Conservation (phyloP, 768 basidiomycete species). For the Pleurotus pulmonarius region DNA sequence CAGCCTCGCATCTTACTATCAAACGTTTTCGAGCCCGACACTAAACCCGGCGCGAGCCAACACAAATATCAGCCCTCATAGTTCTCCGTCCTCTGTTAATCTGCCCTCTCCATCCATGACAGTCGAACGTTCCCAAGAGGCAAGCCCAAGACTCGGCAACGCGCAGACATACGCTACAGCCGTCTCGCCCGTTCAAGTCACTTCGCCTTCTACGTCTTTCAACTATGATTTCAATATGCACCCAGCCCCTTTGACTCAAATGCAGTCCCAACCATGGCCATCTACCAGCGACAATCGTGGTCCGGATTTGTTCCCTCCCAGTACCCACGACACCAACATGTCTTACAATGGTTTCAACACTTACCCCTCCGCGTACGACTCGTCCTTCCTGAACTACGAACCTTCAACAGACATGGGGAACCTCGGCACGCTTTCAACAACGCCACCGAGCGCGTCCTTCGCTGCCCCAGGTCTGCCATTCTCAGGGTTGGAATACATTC, state of each 20-base stretch:
- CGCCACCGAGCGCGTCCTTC: constrained; percentile 62
- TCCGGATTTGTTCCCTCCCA: constrained; percentile 41
- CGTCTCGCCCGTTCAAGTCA: constrained; percentile 47
- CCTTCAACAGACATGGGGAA: constrained; percentile 33
- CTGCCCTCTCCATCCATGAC: constrained; percentile 67
- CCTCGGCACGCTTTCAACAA: constrained; percentile 45
- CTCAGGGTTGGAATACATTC: constrained; percentile 78
- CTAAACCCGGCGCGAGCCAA: constrained; percentile 30
- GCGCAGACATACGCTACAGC: constrained; percentile 41
- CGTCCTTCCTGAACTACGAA: constrained; percentile 35
- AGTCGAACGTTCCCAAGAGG: constrained; percentile 47
- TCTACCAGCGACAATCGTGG: constrained; percentile 27
- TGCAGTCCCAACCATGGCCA: constrained; percentile 23
- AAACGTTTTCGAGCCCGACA: constrained; percentile 54
- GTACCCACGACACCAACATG: constrained; percentile 33
- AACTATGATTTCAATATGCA: constrained; percentile 53
- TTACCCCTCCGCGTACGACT: constrained; percentile 37
- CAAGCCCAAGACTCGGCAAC: constrained; percentile 50
- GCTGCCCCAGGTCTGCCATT: constrained; percentile 77
- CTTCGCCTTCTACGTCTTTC: constrained; percentile 54
- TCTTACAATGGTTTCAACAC: constrained; percentile 44
- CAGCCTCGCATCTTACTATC: constrained; percentile 40
- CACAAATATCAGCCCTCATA: constrained; percentile 54
- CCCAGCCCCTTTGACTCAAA: constrained; percentile 12
- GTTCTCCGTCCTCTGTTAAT: constrained; percentile 72